Evolutionary conservation across 106 monocot genomes (phyloP), one percentile per base, ranked within the genome.

Genomic region (Triglochin maritima): DNA sequence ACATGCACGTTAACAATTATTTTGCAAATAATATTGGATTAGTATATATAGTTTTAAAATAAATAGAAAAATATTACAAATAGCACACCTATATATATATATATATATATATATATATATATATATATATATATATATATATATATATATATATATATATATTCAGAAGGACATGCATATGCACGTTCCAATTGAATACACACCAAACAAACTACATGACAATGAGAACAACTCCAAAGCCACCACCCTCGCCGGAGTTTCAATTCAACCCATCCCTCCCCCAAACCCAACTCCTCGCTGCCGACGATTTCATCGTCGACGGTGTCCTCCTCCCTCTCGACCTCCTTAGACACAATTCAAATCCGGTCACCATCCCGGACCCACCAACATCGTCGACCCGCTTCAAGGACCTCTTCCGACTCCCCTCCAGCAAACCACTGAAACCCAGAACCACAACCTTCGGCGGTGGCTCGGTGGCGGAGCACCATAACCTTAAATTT

Each of bases 221-320:
- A 29, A 29, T 29, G 29, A 29, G 29, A 0, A 29, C 29, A 29
- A 29, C 29, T 29, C 29, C 29, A 29, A 29, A 29, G 29, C 29
- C 29, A 29, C 49, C 54, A 46, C 59, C 79, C 10, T 82, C 92
- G 1, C 79, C 88, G 46, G 93, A 93, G 69, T 93, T 93, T 77
- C 79, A 85, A 76, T 93, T 93, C 78, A 66, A 80, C 71, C 80
- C 74, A 6, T 71, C 81, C 15, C 10, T 61, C 17, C 79, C 77
- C 5, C 48, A 47, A 4, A 29, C 80, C n/a, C 55, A 69, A 3
- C 77, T 81, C 50, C 76, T 82, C 66, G 57, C 79, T 60, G 88
- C 93, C 46, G 93, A 93, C 68, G 83, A 88, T 69, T 83, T 93
- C 73, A 79, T 93, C 77, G 62, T 69, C 73, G 76, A 88, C 70